Conservation (phyloP, 176 grass and related monocot genomes). For the Otatea glauca region DNA sequence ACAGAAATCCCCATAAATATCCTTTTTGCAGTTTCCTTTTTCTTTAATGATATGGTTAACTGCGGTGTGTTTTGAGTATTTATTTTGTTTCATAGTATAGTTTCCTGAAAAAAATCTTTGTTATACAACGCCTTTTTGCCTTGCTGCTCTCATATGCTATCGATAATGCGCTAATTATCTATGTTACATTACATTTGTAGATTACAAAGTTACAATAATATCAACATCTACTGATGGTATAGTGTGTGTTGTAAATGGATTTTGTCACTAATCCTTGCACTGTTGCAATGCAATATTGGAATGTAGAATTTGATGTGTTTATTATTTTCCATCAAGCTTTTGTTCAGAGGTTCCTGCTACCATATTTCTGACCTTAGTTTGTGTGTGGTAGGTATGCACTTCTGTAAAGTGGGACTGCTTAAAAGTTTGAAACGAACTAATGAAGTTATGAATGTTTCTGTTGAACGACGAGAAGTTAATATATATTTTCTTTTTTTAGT, state of each 20-base stretch:
- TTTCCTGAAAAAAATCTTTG: neutral
- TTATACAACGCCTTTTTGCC: neutral
- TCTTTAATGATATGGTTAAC: neutral
- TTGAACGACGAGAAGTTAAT: slow-evolving; percentile 9
- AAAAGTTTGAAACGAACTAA: neutral
- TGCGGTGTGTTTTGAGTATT: slow-evolving; percentile 21
- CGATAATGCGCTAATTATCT: neutral
- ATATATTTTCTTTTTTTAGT: slow-evolving; percentile 12
- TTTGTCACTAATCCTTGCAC: neutral
- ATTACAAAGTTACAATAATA: neutral
- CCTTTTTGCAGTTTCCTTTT: neutral
- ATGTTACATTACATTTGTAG: neutral
- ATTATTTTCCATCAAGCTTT: slow-evolving; percentile 4
- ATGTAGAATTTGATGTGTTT: slow-evolving; percentile 8
- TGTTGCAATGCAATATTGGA: neutral
- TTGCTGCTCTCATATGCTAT: neutral
- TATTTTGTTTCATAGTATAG: neutral
- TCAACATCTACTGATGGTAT: slow-evolving; percentile 20
- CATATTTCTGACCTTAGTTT: slow-evolving; percentile 23
- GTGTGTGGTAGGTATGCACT: neutral
- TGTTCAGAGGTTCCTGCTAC: neutral
- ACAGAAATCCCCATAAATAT: neutral
- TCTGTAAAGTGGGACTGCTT: slow-evolving; percentile 2
- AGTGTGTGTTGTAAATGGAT: neutral
- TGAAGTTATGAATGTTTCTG: slow-evolving; percentile 2